phyloP scores from a whole-genome alignment of 2,329 filamentous ascomycete species.

The Ilyonectria sp. region DNA sequence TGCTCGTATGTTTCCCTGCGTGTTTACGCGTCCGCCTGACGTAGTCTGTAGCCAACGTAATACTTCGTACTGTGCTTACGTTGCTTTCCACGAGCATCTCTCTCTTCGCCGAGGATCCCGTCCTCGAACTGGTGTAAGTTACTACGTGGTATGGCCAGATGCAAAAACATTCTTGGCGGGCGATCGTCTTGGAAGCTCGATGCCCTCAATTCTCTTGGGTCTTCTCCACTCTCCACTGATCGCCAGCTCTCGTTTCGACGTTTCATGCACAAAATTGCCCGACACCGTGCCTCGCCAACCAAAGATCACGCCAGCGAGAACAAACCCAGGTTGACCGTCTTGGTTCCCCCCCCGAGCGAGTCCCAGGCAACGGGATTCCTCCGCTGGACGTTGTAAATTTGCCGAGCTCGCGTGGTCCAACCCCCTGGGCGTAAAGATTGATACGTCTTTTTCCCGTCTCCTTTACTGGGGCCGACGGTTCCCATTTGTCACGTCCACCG shows the following conservation, averaged over 20 bases:
- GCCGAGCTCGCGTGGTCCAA: slow-evolving; percentile 7
- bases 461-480: slow-evolving; percentile 1
- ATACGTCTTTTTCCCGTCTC: not conserved
- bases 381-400: not conserved
- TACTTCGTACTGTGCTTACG: slow-evolving; percentile 11
- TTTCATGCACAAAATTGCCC: slow-evolving; percentile 35
- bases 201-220: not conserved
- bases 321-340: not conserved
- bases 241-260: slow-evolving; percentile 18
- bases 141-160: slow-evolving; percentile 24
- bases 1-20: slow-evolving; percentile 32
- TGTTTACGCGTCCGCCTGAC: not conserved
- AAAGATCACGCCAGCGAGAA: not conserved
- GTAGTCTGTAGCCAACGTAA: not conserved
- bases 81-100: not conserved
- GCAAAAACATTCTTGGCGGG: slow-evolving; percentile 25
- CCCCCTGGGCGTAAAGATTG: not conserved
- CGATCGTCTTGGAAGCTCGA: slow-evolving; percentile 15
- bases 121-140: too few species aligned
- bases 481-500: not conserved
- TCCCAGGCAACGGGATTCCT: slow-evolving; percentile 3
- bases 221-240: slow-evolving; percentile 35
- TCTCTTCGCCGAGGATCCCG: not conserved
- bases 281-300: slow-evolving; percentile 13
- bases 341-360: not conserved